Conservation (phyloP, 352 stramenopile species). For the Phytophthora litchii region DNA sequence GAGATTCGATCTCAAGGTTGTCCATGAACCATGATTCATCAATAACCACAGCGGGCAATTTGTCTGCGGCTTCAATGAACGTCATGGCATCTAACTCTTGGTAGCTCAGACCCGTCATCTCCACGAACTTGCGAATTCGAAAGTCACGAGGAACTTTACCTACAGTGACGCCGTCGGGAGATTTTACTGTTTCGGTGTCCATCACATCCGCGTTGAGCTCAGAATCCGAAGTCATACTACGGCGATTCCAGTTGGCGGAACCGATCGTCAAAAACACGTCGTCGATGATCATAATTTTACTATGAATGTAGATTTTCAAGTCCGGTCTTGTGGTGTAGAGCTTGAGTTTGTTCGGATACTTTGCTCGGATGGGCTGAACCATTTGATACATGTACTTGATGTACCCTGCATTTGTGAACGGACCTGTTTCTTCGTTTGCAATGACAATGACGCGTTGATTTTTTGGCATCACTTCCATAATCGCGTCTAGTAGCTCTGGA, state of each 20-base stretch:
- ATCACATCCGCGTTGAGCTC: constrained; percentile 63
- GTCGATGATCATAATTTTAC: constrained; percentile 56
- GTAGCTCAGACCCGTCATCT: constrained; percentile 53
- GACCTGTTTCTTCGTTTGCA: constrained; percentile 17
- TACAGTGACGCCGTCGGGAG: constrained; percentile 36
- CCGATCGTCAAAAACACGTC: constrained; percentile 66
- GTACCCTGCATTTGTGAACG: constrained; percentile 41
- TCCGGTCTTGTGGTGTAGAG: constrained; percentile 43
- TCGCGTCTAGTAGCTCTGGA: constrained; percentile 41
- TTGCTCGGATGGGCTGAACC: constrained; percentile 47
- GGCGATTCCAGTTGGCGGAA: constrained; percentile 66
- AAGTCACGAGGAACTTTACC: constrained; percentile 53
- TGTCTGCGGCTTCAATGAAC: constrained; percentile 53
- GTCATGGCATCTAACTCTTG: constrained; percentile 50
- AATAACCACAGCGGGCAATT: constrained; percentile 9
- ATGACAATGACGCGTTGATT: constrained; percentile 52
- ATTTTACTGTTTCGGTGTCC: constrained; percentile 36
- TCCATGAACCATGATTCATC: constrained; percentile 41
- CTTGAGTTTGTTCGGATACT: constrained; percentile 23
- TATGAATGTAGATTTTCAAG: constrained; percentile 51
- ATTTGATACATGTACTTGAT: constrained; percentile 56
- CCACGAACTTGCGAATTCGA: constrained; percentile 65
- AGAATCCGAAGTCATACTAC: constrained; percentile 51
- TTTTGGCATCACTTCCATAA: constrained; percentile 45
- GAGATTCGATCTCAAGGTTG: constrained; percentile 20